phyloP scores from a whole-genome alignment of 2,329 filamentous ascomycete genomes.

The Curvularia lunata region DNA sequence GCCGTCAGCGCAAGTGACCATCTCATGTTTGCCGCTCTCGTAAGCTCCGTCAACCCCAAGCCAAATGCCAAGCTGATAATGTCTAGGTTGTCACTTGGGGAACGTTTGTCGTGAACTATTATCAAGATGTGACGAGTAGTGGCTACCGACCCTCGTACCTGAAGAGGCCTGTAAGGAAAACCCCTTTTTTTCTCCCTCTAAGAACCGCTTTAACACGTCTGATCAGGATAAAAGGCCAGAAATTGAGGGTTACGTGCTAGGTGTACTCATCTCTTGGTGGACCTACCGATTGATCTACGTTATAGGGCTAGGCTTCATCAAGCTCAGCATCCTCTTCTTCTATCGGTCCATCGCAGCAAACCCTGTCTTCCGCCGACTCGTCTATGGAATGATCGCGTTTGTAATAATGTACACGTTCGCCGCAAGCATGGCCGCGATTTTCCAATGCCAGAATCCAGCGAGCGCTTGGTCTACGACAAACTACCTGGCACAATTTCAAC shows the following conservation, averaged over 20 bases:
- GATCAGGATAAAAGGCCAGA: constrained; percentile 38
- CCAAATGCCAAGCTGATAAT: constrained; percentile 15
- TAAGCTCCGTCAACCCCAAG: constrained; percentile 18
- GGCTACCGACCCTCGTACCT: constrained; percentile 34
- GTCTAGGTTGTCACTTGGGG: constrained; percentile 45
- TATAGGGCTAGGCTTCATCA: constrained; percentile 41
- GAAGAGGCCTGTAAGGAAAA: constrained; percentile 32
- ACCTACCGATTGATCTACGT: constrained; percentile 43
- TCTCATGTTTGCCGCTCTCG: constrained; percentile 43
- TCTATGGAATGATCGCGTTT: constrained; percentile 40
- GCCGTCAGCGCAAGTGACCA: constrained; percentile 42
- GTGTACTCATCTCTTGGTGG: constrained; percentile 44
- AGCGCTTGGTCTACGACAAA: constrained; percentile 36
- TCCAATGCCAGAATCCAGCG: constrained; percentile 43
- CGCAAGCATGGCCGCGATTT: constrained; percentile 36
- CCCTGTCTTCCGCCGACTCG: constrained; percentile 37
- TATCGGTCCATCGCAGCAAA: constrained; percentile 47
- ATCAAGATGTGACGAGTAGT: constrained; percentile 41
- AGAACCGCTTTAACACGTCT: constrained; percentile 13
- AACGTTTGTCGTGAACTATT: constrained; percentile 46
- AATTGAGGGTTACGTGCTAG: constrained; percentile 31
- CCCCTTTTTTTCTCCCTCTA: neutral
- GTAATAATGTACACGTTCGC: constrained; percentile 41
- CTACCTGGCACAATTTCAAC: constrained; percentile 42
- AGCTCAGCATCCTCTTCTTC: constrained; percentile 44